Base-by-base conservation (phyloP, 768 basidiomycete genomes). In the Suillus fuscotomentosus region DNA sequence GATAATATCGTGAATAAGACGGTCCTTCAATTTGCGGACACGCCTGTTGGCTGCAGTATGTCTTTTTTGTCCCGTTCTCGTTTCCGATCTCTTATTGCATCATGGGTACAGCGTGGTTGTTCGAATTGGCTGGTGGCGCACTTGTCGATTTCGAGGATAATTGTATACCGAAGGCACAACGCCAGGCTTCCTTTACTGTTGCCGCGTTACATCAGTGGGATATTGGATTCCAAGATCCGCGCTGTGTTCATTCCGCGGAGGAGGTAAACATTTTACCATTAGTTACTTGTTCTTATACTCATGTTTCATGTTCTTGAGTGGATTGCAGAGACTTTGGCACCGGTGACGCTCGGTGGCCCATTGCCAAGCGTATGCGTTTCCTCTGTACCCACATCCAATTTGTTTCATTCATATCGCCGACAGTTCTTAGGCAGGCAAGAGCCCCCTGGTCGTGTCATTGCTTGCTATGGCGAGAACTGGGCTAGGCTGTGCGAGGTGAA, bases 131-230 rank as follows among this genome's bases (percentile, higher is more conserved):
- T 0, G 95, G 91, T 2, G 93, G 93, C 20, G 91, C 91, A 1
- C 83, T 93, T 47, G 73, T 76, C 0, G 93, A 95, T 72, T 86
- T 84, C 64, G 88, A 91, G 62, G 82, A 89, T 67, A 88, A 82
- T 14, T 92, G 91, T 68, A 76, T 94, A 15, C 92, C 94, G 3
- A 88, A 88, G 72, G 81, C 84, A 13, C 91, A 94, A 70, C 88
- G 95, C 56, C 84, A 94, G 73, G 90, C 92, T 1, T 74, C 84
- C 10, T 97, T 94, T 77, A 95, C 91, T 3, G 87, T 97, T 61
- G 91, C 92, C 3, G 94, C 95, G 20, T 80, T 96, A 31, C 95
- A 96, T 74, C 95, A 97, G 72, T 97, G 95, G 95, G 90, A 92
- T 66, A 89, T 95, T 78, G 84, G 88, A 38, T 78, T 90, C 50